A percentile compares a stretch with the other conserved stretches of the same genome.
Conservation (phyloP, 768 basidiomycete species). For the Gyrodon lividus region DNA sequence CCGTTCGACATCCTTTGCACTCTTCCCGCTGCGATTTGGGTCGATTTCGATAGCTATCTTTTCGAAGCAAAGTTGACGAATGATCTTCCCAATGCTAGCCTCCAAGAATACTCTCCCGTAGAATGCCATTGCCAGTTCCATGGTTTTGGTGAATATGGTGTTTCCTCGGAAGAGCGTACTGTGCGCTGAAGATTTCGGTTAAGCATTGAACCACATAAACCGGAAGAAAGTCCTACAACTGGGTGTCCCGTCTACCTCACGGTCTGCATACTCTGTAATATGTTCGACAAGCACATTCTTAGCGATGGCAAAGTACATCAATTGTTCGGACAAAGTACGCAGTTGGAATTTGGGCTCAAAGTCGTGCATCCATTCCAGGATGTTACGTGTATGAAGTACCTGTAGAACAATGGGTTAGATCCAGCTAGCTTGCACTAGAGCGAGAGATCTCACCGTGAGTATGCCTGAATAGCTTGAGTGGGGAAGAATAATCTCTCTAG, state of each 20-base stretch:
- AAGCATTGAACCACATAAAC: neutral
- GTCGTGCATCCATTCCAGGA: constrained; percentile 73
- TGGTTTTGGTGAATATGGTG: constrained; percentile 65
- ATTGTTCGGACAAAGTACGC: constrained; percentile 56
- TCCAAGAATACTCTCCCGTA: constrained; percentile 82
- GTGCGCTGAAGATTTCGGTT: constrained; percentile 48
- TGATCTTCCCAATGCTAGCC: constrained; percentile 67
- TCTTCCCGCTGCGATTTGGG: constrained; percentile 63
- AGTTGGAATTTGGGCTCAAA: constrained; percentile 66
- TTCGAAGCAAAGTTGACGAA: constrained; percentile 70
- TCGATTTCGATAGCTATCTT: constrained; percentile 82
- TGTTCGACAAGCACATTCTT: constrained; percentile 63
- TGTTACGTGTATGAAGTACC: constrained; percentile 54
- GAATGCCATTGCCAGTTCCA: constrained; percentile 79
- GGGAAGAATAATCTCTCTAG: constrained; percentile 79
- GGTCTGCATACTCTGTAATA: constrained; percentile 64
- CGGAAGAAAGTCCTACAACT: constrained; percentile 48
- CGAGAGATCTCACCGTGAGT: constrained; percentile 47
- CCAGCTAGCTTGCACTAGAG: neutral
- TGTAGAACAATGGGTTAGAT: constrained; percentile 2
- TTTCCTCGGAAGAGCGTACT: constrained; percentile 75
- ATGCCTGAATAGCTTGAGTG: constrained; percentile 59
- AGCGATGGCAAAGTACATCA: constrained; percentile 72
- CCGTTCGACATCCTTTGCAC: constrained; percentile 59
- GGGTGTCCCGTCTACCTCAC: constrained; percentile 68